Evolutionary conservation across 176 grass and related monocot genomes (phyloP).

Genomic region (Musa itinerans): DNA sequence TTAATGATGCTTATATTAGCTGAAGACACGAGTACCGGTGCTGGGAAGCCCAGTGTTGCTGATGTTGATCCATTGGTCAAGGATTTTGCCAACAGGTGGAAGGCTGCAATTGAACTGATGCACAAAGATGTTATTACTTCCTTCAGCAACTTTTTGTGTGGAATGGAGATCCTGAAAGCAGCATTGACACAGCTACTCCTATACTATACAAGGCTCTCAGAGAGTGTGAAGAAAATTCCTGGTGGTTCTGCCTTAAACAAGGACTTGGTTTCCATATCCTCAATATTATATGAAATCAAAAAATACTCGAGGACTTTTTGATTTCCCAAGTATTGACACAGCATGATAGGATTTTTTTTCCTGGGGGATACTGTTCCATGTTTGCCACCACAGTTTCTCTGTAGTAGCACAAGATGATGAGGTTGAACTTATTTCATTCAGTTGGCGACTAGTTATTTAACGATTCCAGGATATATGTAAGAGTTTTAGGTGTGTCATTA

Average conservation of each 20-base stretch:
- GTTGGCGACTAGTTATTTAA: no score
- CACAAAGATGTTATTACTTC: conserved; percentile 97
- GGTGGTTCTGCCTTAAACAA: conserved; percentile 70
- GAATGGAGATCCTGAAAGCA: conserved; percentile 94
- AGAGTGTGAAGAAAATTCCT: conserved; percentile 66
- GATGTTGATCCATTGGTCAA: conserved; percentile 77
- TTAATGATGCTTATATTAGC: conserved; percentile 34
- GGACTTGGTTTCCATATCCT: conserved; percentile 90
- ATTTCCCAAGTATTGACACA: conserved; percentile 3
- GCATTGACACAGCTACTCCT: conserved; percentile 74
- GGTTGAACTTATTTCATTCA: no score
- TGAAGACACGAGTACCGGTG: conserved; percentile 39
- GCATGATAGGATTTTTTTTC: not conserved
- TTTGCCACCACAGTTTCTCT: not conserved
- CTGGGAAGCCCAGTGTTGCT: conserved; percentile 47
- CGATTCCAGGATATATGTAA: no score
- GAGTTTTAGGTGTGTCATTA: no score
- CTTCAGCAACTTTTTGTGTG: conserved; percentile 91
- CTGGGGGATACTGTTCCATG: not conserved
- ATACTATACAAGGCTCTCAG: conserved; percentile 84
- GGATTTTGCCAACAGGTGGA: conserved; percentile 78
- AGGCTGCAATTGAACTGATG: conserved; percentile 93
- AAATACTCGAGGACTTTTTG: conserved; percentile 96
- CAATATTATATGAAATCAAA: conserved; percentile 92
- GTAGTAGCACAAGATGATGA: not conserved